Evolutionary conservation across 495 filamentous ascomycete species (phyloP), one percentile per base, ranked within the genome.

Genomic region (Aspergillus sclerotioniger): DNA sequence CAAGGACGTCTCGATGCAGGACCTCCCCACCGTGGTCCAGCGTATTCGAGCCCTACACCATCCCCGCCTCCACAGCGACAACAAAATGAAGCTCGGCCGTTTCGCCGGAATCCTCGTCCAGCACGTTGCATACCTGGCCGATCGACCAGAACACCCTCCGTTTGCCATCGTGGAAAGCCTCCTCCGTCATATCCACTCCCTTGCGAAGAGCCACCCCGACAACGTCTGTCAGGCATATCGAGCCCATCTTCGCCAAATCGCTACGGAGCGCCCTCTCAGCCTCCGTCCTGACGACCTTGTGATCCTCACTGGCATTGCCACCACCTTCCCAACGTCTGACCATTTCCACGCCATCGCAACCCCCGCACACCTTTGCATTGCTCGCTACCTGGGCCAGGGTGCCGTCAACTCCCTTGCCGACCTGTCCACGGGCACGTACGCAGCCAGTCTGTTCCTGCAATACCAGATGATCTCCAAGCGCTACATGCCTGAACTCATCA

Each of bases 311-410:
- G 91, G 91, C 0, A 82, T 97, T 61, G 84, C 84, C 29, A 84
- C 86, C 8, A 89, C 93, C 57, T 99, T 95, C 69, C 91, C 95
- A 6, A 96, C 95, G 0, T 96, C 90, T 0, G 94, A 99, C 73
- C 91, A 96, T 70, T 98, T 97, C 71, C 94, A 98, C 62, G 87
- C 91, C 54, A 88, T 98, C 15, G 85, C 89, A 48, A 98, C 94
- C 5, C 94, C 94, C 0, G 89, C 93, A 1, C 88, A 90, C 66
- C 81, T 97, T 7, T 83, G 68, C 51, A 88, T 98, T 69, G 82
- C 84, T 29, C 82, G 89, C 47, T 97, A 89, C 67, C 78, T 98
- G n/a, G 90, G 86, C 0, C 85, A 95, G 62, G 89, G 84, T 49
- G 75, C 84, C 28, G 88, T 90, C 0, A 79, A 81, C 41, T 70